Conservation (phyloP, 352 stramenopile species). For the Discostella stelligera region DNA sequence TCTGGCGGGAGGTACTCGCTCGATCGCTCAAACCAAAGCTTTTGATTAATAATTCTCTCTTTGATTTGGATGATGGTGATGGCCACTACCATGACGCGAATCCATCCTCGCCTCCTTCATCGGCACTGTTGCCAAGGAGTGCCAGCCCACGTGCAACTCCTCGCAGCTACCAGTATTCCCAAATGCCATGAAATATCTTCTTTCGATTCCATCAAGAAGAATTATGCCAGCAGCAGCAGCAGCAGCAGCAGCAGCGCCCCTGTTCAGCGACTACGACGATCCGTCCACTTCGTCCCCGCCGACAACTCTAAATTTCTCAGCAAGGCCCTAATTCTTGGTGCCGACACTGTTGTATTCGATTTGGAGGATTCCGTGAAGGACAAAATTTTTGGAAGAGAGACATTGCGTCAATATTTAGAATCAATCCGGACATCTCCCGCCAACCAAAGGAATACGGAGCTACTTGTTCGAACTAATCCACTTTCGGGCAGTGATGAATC, state of each 20-base stretch:
- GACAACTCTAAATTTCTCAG: constrained; percentile 46
- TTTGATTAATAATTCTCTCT: too few relatives aligned
- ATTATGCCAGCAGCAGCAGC: neutral
- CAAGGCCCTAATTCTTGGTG: constrained; percentile 37
- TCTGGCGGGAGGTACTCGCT: too few relatives aligned
- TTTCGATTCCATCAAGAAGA: neutral
- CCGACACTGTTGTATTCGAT: constrained; percentile 47
- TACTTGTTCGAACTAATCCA: constrained; percentile 55
- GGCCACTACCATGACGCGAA: neutral
- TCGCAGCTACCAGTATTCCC: neutral
- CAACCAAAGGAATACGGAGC: constrained; percentile 7
- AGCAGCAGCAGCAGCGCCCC: neutral
- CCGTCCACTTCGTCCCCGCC: constrained; percentile 53
- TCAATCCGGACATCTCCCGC: neutral
- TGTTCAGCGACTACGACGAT: constrained; percentile 35
- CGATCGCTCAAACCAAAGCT: neutral
- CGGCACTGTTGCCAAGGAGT: neutral
- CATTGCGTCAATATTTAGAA: constrained; percentile 32
- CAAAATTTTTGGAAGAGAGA: constrained; percentile 31
- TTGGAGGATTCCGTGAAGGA: constrained; percentile 55
- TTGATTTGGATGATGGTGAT: neutral
- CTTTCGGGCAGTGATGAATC: constrained; percentile 12
- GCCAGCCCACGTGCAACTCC: neutral
- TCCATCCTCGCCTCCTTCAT: neutral
- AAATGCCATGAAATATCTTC: too few relatives aligned